Evolutionary conservation across 495 filamentous ascomycete genomes (phyloP).

Genomic region (Aspergillus hancockii): DNA sequence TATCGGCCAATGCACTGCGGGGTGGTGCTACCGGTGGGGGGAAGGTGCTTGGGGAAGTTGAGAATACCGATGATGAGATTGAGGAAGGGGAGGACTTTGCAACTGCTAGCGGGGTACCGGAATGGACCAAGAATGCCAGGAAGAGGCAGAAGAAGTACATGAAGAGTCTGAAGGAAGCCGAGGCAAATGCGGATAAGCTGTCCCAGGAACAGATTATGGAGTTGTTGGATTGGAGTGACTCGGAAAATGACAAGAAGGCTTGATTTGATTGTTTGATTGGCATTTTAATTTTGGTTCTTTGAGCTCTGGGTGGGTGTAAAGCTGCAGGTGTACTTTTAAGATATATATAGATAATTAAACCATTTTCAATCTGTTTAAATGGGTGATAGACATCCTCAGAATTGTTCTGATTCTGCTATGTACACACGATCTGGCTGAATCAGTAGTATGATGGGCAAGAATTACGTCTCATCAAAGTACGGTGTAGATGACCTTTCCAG

Average conservation of each 20-base stretch:
- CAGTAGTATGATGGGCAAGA: too few species aligned
- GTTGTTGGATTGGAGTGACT: slow-evolving; percentile 61
- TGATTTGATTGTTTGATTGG: background rate
- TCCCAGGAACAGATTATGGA: slow-evolving; percentile 63
- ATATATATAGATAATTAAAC: background rate
- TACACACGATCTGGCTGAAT: background rate
- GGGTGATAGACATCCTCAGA: background rate
- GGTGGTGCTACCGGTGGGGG: slow-evolving; percentile 48
- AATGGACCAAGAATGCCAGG: slow-evolving; percentile 55
- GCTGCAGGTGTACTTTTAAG: background rate
- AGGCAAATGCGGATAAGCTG: slow-evolving; percentile 46
- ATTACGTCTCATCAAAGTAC: background rate
- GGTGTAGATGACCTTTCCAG: background rate
- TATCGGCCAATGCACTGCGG: slow-evolving; percentile 63
- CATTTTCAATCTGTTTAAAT: background rate
- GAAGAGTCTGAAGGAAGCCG: slow-evolving; percentile 49
- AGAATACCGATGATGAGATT: slow-evolving; percentile 53
- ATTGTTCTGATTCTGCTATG: background rate
- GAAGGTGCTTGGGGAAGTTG: slow-evolving; percentile 41
- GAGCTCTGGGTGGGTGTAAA: background rate
- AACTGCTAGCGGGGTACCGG: slow-evolving; percentile 46
- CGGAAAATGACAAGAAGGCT: slow-evolving; percentile 32
- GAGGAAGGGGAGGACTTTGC: slow-evolving; percentile 61
- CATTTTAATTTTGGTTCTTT: background rate
- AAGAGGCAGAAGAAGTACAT: slow-evolving; percentile 65